Conservation (phyloP, 129 eudicot genomes). For the Ambrosia artemisiifolia region DNA sequence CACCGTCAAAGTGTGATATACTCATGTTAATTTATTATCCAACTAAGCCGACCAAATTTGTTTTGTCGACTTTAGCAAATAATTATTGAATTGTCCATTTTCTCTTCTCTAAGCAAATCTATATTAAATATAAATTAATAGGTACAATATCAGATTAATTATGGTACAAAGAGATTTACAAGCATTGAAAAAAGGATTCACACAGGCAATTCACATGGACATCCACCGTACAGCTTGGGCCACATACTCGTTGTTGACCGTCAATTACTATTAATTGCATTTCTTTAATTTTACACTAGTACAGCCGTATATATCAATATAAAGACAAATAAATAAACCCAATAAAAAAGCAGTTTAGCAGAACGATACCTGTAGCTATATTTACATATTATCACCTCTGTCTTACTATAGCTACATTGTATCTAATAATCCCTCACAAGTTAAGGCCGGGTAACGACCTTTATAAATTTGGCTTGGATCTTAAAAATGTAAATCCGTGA, state of each 20-base stretch:
- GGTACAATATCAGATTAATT: conserved; percentile 8
- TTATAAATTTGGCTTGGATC: too few species aligned
- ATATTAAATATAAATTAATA: not conserved
- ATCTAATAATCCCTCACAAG: too few species aligned
- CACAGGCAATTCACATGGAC: conserved; percentile 29
- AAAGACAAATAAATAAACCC: not conserved
- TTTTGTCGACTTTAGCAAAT: not conserved
- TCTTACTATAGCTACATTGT: too few species aligned
- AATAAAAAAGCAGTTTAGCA: too few species aligned
- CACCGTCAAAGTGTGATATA: too few species aligned
- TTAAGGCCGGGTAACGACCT: too few species aligned
- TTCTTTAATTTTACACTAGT: conserved; percentile 5
- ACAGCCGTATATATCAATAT: not conserved
- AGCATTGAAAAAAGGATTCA: conserved; percentile 12
- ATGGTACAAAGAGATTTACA: conserved; percentile 5
- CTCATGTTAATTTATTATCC: not conserved
- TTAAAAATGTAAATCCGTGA: too few species aligned
- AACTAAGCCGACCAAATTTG: not conserved
- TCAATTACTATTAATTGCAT: conserved; percentile 7
- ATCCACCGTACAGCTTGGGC: conserved; percentile 37
- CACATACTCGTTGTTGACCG: conserved; percentile 22
- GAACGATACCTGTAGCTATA: too few species aligned
- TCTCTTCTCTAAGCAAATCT: not conserved
- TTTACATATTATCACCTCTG: too few species aligned
- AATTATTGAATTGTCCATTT: not conserved